Evolutionary conservation across 1,284 basidiomycete genomes (phyloP).

Genomic region (Anthracocystis panici-leucophaei): DNA sequence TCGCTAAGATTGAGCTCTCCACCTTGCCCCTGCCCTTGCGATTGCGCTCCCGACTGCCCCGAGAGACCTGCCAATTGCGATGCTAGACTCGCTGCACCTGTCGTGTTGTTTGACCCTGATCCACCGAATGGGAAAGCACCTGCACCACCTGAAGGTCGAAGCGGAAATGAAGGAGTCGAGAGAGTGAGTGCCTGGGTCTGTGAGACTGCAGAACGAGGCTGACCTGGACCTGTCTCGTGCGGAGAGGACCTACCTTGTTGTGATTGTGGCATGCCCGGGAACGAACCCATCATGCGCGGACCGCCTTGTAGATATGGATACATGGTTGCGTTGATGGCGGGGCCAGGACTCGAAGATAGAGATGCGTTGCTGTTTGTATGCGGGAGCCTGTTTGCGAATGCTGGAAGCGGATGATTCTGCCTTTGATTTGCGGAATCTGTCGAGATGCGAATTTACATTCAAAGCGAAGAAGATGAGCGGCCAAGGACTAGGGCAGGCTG

Average conservation of each 20-base stretch:
- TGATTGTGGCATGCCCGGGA: constrained; percentile 52
- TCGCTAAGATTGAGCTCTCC: constrained; percentile 57
- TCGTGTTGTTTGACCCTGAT: constrained; percentile 50
- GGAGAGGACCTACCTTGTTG: constrained; percentile 38
- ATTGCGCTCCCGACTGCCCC: constrained; percentile 42
- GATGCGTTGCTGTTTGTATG: constrained; percentile 31
- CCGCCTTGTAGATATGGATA: constrained; percentile 56
- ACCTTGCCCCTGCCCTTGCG: constrained; percentile 50
- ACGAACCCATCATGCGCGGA: constrained; percentile 56
- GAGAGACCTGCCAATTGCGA: constrained; percentile 45
- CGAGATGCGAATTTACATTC: background rate
- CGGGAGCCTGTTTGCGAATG: constrained; percentile 46
- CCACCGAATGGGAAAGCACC: constrained; percentile 55
- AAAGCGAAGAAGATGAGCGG: constrained; percentile 7
- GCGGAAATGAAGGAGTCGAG: background rate
- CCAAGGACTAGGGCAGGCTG: background rate
- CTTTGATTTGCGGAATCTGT: constrained; percentile 43
- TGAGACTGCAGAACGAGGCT: background rate
- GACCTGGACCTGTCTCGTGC: background rate
- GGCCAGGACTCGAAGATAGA: constrained; percentile 31
- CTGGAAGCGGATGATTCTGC: constrained; percentile 36
- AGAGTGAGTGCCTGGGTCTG: constrained; percentile 5
- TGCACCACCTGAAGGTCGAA: constrained; percentile 25
- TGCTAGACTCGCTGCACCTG: constrained; percentile 48
- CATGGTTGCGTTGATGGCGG: constrained; percentile 35